Conservation (phyloP, 768 basidiomycete species). For the Rhodotorula babjevae region DNA sequence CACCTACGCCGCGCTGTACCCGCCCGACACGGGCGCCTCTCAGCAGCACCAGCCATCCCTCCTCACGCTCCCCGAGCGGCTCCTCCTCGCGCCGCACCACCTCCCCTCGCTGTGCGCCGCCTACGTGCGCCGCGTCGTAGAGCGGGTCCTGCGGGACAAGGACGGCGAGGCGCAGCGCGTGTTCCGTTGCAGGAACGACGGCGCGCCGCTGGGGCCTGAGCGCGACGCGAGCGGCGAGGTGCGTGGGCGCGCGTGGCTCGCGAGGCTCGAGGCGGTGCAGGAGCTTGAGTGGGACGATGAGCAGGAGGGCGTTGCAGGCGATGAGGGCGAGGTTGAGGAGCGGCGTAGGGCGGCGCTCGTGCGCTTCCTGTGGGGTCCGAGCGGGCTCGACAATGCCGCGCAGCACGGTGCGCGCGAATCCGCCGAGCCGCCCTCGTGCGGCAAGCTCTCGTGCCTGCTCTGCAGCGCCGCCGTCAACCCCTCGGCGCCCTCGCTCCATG, state of each 20-base stretch:
- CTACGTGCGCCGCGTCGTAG: background rate
- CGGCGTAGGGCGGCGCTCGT: background rate
- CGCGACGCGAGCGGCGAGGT: background rate
- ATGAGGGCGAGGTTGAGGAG: background rate
- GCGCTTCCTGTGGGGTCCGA: background rate
- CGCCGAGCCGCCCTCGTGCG: background rate
- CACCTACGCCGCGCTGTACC: background rate
- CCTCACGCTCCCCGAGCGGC: background rate
- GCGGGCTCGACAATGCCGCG: background rate
- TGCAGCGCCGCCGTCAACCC: background rate
- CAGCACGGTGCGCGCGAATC: too few species aligned
- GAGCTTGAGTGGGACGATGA: background rate
- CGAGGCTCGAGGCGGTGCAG: background rate
- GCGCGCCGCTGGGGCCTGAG: background rate
- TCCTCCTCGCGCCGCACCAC: slow-evolving; percentile 6
- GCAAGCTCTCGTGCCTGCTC: background rate
- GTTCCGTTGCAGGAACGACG: slow-evolving; percentile 6
- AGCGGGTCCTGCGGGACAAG: background rate
- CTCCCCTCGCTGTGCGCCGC: background rate
- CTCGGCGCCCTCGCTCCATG: background rate
- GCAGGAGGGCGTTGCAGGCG: background rate
- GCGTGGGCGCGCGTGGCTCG: background rate
- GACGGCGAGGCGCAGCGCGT: background rate
- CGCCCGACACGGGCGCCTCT: background rate
- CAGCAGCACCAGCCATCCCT: background rate